These are phyloP conservation scores for Fusarium nurragi DNA, from an alignment of 2,329 filamentous ascomycete species.

Conservation along the genomic window DNA sequence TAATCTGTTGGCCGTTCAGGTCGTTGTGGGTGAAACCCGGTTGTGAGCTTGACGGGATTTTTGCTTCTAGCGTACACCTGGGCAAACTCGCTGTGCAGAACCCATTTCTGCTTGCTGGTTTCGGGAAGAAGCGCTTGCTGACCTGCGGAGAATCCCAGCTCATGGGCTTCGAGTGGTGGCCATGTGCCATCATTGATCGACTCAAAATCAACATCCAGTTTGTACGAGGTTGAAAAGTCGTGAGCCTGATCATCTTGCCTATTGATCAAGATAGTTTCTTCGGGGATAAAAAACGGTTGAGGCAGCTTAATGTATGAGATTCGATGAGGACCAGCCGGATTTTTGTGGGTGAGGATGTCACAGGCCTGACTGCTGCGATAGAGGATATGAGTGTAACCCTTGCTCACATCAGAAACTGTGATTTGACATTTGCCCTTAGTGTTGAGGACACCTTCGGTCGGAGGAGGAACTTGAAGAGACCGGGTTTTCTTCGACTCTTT, in stretches of 20 bases:
- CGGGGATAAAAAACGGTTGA: constrained; percentile 61
- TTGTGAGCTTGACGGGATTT: constrained; percentile 47
- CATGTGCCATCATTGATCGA: constrained; percentile 60
- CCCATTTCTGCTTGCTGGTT: constrained; percentile 47
- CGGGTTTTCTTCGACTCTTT: constrained; percentile 55
- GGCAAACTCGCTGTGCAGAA: constrained; percentile 54
- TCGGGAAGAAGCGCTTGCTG: constrained; percentile 33
- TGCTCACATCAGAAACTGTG: constrained; percentile 50
- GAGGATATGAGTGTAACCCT: constrained; percentile 54
- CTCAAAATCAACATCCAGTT: constrained; percentile 62
- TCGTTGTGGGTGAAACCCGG: constrained; percentile 39
- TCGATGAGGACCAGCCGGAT: constrained; percentile 56
- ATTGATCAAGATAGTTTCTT: constrained; percentile 61
- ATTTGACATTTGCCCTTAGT: constrained; percentile 52
- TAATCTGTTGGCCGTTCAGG: constrained; percentile 53
- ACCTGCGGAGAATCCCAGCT: constrained; percentile 44
- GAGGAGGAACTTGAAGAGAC: constrained; percentile 41
- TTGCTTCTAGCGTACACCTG: constrained; percentile 56
- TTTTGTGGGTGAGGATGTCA: constrained; percentile 61
- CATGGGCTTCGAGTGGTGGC: constrained; percentile 60
- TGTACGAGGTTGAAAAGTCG: constrained; percentile 61
- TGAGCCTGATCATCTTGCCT: constrained; percentile 58
- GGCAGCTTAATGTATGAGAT: constrained; percentile 60
- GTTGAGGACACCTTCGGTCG: constrained; percentile 45
- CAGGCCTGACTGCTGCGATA: constrained; percentile 66